Percentiles rank a stretch among this genome's conserved stretches.
These are phyloP conservation scores for Boehmeria nivea DNA, from an alignment of 306 rosid genomes.

Conservation along the genomic window DNA sequence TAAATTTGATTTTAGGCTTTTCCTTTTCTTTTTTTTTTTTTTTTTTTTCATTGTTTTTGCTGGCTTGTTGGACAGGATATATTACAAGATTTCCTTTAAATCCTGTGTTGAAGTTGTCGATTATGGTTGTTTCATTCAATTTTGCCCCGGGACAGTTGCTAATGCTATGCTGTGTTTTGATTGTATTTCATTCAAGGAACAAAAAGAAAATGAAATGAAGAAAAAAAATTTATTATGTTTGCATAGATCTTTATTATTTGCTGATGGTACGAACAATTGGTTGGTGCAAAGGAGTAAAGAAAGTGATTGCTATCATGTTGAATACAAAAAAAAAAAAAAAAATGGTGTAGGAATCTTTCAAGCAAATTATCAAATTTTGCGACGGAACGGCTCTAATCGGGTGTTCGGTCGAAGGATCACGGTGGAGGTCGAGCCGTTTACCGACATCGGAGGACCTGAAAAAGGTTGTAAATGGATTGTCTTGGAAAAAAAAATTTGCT, in stretches of 20 bases:
- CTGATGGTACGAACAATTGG: neutral
- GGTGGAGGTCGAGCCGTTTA: no score
- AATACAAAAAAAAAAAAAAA: no score
- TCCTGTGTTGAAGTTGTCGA: constrained; percentile 6
- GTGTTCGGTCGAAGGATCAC: no score
- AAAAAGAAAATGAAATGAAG: no score
- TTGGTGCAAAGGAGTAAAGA: no score
- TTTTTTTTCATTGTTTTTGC: neutral
- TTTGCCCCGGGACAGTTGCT: constrained; percentile 35
- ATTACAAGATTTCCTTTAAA: constrained; percentile 17
- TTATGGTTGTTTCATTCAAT: constrained; percentile 39
- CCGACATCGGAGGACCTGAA: no score
- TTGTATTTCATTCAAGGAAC: constrained; percentile 12
- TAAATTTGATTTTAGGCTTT: constrained; percentile 17
- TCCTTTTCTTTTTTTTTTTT: neutral
- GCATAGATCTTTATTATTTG: neutral
- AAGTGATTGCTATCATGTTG: no score
- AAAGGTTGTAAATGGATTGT: no score
- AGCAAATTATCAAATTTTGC: no score
- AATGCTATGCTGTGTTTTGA: constrained; percentile 3
- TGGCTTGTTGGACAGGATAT: constrained; percentile 12
- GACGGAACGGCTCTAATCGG: no score
- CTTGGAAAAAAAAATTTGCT: no score
- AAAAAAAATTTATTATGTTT: neutral
- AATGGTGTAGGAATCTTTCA: no score